These are phyloP conservation scores for Candida manassasensis DNA, from an alignment of 805 yeast genomes.

Conservation along the genomic window DNA sequence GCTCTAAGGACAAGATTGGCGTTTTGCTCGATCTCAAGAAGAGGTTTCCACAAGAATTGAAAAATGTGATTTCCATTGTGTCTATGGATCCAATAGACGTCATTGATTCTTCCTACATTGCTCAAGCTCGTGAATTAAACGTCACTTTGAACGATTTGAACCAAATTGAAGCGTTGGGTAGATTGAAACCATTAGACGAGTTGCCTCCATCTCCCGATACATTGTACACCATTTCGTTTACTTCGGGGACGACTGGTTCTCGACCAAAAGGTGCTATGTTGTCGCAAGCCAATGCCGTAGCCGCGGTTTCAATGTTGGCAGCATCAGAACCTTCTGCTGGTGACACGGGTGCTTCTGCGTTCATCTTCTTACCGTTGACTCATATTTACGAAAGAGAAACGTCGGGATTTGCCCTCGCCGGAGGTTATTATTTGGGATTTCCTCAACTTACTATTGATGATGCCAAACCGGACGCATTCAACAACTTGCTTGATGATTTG, in stretches of 20 bases:
- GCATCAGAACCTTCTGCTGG: constrained; percentile 8
- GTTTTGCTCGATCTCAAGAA: constrained; percentile 44
- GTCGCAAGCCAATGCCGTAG: constrained; percentile 17
- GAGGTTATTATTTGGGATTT: constrained; percentile 28
- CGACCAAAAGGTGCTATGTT: constrained; percentile 71
- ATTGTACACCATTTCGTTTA: constrained; percentile 38
- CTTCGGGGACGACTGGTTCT: constrained; percentile 68
- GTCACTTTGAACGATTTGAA: constrained; percentile 29
- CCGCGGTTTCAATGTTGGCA: constrained; percentile 12
- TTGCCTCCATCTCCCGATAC: constrained; percentile 30
- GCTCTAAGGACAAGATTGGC: constrained; percentile 48
- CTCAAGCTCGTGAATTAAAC: constrained; percentile 20
- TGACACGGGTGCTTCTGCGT: constrained; percentile 9
- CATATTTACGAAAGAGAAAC: constrained; percentile 33
- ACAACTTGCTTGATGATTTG: constrained; percentile 27
- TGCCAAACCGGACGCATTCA: constrained; percentile 16
- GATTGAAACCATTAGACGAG: constrained; percentile 27
- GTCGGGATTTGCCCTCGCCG: constrained; percentile 15
- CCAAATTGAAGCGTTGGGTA: constrained; percentile 30
- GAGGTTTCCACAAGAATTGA: constrained; percentile 25
- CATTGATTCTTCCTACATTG: constrained; percentile 12
- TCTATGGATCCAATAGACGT: constrained; percentile 44
- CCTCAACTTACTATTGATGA: constrained; percentile 18
- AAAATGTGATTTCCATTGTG: constrained; percentile 46
- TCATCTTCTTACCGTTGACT: constrained; percentile 32